These are phyloP conservation scores for Cryptococcus maquisensis DNA, from an alignment of 1,284 basidiomycete species.

Conservation along the genomic window DNA sequence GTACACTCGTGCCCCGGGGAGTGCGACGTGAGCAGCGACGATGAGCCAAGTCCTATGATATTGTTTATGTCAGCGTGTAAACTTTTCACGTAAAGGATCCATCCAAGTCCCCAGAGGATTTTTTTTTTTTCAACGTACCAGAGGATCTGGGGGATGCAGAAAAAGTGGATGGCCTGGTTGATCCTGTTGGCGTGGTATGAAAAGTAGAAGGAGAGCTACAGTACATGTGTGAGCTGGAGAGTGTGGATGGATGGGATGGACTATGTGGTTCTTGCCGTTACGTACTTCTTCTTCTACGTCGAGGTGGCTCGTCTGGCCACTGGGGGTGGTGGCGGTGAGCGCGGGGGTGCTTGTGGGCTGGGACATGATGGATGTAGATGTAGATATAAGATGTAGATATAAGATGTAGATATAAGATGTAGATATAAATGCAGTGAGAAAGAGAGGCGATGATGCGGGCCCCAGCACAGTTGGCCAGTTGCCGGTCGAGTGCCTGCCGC, in stretches of 20 bases:
- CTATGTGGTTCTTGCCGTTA: background rate
- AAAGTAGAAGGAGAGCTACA: constrained; percentile 77
- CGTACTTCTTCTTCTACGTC: constrained; percentile 36
- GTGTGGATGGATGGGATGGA: background rate
- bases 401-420: no score
- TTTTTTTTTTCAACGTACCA: constrained; percentile 58
- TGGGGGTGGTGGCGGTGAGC: no score
- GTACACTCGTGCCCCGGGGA: constrained; percentile 1
- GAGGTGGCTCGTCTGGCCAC: constrained; percentile 5
- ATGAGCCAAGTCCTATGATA: constrained; percentile 17
- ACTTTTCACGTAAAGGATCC: background rate
- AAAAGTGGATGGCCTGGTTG: constrained; percentile 74
- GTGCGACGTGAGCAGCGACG: constrained; percentile 11
- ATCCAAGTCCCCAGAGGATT: background rate
- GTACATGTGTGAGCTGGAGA: background rate
- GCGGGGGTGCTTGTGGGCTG: no score
- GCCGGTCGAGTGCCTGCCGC: no score
- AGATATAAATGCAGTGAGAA: no score
- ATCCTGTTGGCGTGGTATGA: constrained; percentile 76
- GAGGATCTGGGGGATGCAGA: constrained; percentile 73
- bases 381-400: no score
- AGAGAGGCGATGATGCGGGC: no score
- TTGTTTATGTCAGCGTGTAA: background rate
- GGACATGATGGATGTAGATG: no score
- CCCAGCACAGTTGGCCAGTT: no score